phyloP scores from a whole-genome alignment of 352 stramenopile genomes.

The Pythium plurisporium region DNA sequence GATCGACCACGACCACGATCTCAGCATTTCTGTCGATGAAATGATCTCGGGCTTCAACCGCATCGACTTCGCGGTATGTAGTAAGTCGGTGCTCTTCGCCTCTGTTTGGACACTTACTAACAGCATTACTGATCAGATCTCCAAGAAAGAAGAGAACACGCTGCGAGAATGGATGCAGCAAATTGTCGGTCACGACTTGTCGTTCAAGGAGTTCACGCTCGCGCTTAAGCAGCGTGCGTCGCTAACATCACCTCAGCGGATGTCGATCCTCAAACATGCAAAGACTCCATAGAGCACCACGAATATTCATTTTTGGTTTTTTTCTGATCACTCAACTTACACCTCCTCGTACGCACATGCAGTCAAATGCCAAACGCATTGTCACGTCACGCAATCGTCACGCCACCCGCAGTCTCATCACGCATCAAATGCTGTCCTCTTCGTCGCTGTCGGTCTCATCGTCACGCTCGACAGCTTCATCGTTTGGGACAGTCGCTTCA shows the following conservation, averaged over 20 bases:
- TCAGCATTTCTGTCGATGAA: slow-evolving; percentile 34
- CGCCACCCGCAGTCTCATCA: background rate
- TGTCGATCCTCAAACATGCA: slow-evolving; percentile 34
- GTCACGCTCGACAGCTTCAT: background rate
- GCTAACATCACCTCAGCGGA: slow-evolving; percentile 37
- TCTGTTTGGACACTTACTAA: too few species aligned
- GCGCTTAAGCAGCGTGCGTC: slow-evolving; percentile 52
- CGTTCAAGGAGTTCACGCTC: slow-evolving; percentile 54
- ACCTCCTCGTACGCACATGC: background rate
- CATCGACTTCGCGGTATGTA: slow-evolving; percentile 40
- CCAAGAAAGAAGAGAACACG: slow-evolving; percentile 35
- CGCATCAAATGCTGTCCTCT: background rate
- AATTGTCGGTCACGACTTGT: slow-evolving; percentile 41
- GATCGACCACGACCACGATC: slow-evolving; percentile 42
- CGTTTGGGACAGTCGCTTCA: background rate
- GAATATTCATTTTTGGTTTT: background rate
- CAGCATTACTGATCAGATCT: slow-evolving; percentile 20
- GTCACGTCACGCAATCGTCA: background rate
- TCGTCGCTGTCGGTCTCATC: background rate
- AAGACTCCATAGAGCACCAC: background rate
- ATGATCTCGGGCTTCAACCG: slow-evolving; percentile 41
- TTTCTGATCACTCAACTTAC: background rate
- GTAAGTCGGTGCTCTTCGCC: too few species aligned
- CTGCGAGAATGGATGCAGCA: slow-evolving; percentile 47
- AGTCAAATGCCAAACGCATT: background rate